A percentile compares a stretch with the other conserved stretches of the same genome.
Evolutionary conservation across 331 rosid genomes (phyloP).

Genomic region (Telfairia occidentalis): DNA sequence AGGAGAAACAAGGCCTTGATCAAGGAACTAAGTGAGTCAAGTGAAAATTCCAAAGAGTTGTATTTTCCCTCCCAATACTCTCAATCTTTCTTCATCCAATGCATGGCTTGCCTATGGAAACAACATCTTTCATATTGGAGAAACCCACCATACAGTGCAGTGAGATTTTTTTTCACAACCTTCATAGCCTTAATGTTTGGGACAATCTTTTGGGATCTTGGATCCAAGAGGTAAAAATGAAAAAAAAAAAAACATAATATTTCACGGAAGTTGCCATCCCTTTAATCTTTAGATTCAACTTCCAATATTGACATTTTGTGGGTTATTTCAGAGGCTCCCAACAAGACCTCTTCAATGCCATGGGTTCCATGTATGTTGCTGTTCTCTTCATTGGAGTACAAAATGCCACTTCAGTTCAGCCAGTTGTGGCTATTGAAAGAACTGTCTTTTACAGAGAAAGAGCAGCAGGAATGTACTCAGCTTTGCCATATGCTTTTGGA

Average conservation of each 20-base stretch:
- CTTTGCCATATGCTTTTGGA: conserved; percentile 32
- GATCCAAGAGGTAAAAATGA: conserved; percentile 21
- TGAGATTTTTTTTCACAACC: conserved; percentile 28
- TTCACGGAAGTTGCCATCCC: background rate
- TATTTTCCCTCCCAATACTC: conserved; percentile 24
- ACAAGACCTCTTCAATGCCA: conserved; percentile 29
- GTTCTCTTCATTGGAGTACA: conserved; percentile 33
- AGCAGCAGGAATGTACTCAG: conserved; percentile 43
- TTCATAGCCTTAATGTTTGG: conserved; percentile 30
- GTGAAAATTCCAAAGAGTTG: conserved; percentile 24
- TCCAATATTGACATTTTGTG: background rate
- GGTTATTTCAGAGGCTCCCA: conserved; percentile 14
- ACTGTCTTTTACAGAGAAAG: conserved; percentile 37
- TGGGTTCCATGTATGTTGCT: conserved; percentile 34
- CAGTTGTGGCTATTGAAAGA: conserved; percentile 33
- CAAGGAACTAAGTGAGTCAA: conserved; percentile 25
- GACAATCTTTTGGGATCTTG: conserved; percentile 37
- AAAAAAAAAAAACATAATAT: background rate
- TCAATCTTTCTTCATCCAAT: conserved; percentile 23
- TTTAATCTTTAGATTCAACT: background rate
- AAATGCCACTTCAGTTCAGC: conserved; percentile 33
- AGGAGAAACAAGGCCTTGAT: conserved; percentile 34
- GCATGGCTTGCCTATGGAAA: conserved; percentile 38
- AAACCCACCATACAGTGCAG: conserved; percentile 34
- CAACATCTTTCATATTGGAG: conserved; percentile 36